Percentiles rank a stretch among this genome's conserved stretches.
Evolutionary conservation across 306 rosid species (phyloP).

Genomic region (Aeschynomene evenia): DNA sequence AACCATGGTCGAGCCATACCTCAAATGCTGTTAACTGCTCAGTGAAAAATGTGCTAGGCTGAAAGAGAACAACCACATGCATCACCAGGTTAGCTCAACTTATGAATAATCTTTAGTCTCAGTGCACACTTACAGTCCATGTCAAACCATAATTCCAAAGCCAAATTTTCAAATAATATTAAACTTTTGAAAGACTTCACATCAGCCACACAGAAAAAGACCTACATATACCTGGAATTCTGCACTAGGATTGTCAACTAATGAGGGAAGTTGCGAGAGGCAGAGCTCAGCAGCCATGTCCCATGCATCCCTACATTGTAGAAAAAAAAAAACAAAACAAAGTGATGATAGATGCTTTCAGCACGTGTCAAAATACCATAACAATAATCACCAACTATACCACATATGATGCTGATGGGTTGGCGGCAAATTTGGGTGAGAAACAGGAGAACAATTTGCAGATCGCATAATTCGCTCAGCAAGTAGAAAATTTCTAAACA

Average conservation of each 20-base stretch:
- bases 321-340: slow-evolving; percentile 22
- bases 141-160: background rate
- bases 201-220: slow-evolving; percentile 8
- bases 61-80: slow-evolving; percentile 35
- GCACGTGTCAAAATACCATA: slow-evolving; percentile 19
- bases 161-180: background rate
- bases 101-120: background rate
- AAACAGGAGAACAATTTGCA: slow-evolving; percentile 95
- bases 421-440: slow-evolving; percentile 85
- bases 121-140: background rate
- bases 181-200: slow-evolving; percentile 15
- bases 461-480: slow-evolving; percentile 99
- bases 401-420: slow-evolving; percentile 99
- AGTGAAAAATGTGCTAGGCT: slow-evolving; percentile 94
- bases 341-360: slow-evolving; percentile 20
- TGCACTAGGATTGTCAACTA: slow-evolving; percentile 78
- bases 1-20: slow-evolving; percentile 99
- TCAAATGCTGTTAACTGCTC: slow-evolving; percentile 98
- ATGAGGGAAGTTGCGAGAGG: slow-evolving; percentile 93
- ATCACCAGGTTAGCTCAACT: slow-evolving; percentile 14
- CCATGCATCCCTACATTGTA: slow-evolving; percentile 96
- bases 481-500: slow-evolving; percentile 89
- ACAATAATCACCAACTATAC: slow-evolving; percentile 46
- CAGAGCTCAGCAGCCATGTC: slow-evolving; percentile 99
- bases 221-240: slow-evolving; percentile 71